Percentiles rank a stretch among this genome's conserved stretches.
phyloP scores from a whole-genome alignment of 2,329 filamentous ascomycete genomes.

The Shiraia sp. region DNA sequence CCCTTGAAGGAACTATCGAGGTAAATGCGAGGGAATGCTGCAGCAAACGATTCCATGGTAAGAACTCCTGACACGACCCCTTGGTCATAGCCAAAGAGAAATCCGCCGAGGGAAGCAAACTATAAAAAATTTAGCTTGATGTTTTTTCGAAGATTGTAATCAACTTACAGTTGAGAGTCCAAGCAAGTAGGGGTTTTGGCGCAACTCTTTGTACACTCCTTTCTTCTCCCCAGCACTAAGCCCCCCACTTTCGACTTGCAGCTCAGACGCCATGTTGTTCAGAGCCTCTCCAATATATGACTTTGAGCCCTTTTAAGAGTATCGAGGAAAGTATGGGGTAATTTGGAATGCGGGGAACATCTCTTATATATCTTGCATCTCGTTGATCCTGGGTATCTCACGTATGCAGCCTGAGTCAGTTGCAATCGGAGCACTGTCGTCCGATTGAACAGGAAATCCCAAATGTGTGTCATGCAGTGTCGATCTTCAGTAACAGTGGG shows the following conservation, averaged over 20 bases:
- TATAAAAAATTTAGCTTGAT: not conserved
- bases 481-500: no score
- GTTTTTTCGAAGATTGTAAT: rapidly evolving
- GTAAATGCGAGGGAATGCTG: conserved; percentile 20
- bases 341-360: not conserved
- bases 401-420: conserved; percentile 9
- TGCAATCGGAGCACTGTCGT: conserved; percentile 17
- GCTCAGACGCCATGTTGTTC: conserved; percentile 8
- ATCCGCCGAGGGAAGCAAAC: conserved; percentile 24
- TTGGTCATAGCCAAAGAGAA: conserved; percentile 28
- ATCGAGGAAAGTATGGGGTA: not conserved
- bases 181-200: conserved; percentile 24
- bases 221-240: conserved; percentile 11
- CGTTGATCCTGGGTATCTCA: conserved; percentile 3
- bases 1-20: conserved; percentile 25
- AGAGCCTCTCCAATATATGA: no score
- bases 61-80: conserved; percentile 23
- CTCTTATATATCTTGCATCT: conserved; percentile 9
- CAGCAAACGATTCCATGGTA: conserved; percentile 26
- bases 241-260: conserved; percentile 4
- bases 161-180: conserved; percentile 18
- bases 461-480: no score
- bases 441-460: conserved; percentile 15
- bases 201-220: conserved; percentile 23
- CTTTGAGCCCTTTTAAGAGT: not conserved